Evolutionary conservation across 176 grass and related monocot genomes (phyloP).

Genomic region (Triticum aestivum): IWGSC_CS_RefSeq_v2.1 NC_057794.1:464896941-464897440

Average conservation of each 20-base stretch:
- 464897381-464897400: neutral
- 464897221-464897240: neutral
- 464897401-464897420: neutral
- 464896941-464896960: too few species aligned
- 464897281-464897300: neutral
- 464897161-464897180: neutral
- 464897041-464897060: too few species aligned
- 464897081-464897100: too few species aligned
- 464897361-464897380: neutral
- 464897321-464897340: neutral
- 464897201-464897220: neutral
- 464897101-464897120: too few species aligned
- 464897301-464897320: neutral
- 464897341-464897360: neutral
- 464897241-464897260: neutral
- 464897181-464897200: neutral
- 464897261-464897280: neutral
- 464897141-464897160: neutral
- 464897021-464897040: too few species aligned
- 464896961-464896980: too few species aligned
- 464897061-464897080: too few species aligned
- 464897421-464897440: neutral
- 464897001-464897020: too few species aligned
- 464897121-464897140: too few species aligned
- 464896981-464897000: too few species aligned